Evolutionary conservation across 306 rosid genomes (phyloP).

Genomic region (Crotalaria pallida): DNA sequence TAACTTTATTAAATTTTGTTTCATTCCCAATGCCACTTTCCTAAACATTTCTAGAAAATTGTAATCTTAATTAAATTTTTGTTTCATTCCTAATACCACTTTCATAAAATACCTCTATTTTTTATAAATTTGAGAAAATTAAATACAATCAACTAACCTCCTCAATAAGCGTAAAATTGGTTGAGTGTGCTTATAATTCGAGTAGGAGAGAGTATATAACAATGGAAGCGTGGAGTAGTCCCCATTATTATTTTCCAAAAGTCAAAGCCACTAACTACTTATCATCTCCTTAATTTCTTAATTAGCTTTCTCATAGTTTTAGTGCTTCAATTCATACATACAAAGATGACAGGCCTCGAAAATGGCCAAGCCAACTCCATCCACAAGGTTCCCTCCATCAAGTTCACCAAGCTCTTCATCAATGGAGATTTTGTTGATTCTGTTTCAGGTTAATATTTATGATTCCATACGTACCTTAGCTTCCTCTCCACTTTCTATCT

Average conservation of each 20-base stretch:
- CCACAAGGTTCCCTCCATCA: conserved; percentile 35
- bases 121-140: no score
- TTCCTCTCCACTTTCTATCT: not conserved
- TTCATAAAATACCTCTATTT: no score
- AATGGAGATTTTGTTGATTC: conserved; percentile 74
- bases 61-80: no score
- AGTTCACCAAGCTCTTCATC: conserved; percentile 78
- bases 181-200: no score
- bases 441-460: conserved; percentile 44
- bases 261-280: not conserved
- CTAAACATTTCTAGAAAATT: no score
- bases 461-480: not conserved
- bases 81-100: no score
- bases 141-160: no score
- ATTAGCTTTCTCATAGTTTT: not conserved
- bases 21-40: no score
- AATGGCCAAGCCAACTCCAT: not conserved
- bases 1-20: no score
- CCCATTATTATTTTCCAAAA: not conserved
- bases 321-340: not conserved
- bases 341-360: not conserved
- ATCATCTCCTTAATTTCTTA: no score
- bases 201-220: no score
- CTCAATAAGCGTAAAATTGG: no score
- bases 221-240: not conserved